Base-by-base conservation (phyloP, 2,329 filamentous ascomycete genomes). In the Aaosphaeria arxii region DNA sequence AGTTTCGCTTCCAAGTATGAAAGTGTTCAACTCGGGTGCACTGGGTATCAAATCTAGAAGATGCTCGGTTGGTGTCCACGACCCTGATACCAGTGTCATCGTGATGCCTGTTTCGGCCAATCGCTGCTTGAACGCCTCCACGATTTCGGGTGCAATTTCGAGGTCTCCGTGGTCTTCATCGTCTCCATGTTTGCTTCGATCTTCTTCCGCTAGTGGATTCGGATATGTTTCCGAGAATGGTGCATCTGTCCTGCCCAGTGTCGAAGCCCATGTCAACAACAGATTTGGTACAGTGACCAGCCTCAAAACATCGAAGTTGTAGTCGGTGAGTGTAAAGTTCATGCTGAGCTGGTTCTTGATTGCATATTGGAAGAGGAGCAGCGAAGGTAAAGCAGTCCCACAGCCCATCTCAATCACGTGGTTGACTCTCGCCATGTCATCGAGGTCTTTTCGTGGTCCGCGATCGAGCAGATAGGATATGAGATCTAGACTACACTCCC, bases 401-500 rank as follows among this genome's bases (percentile, higher is more conserved):
- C 88, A 91, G 28, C 89, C 89, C 49, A 94, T 80, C 84, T 80
- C 77, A 11, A 80, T 59, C 6, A 78, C 67, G 53, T 82, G 77
- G 42, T 75, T 63, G 17, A 76, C 77, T 41, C 74, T 58, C 13
- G 70, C 63, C 6, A 79, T 56, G 52, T 79, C 76, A 49, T 78
- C 76, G 44, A 78, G 66, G 53, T 76, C 73, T 53, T 75, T 77
- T 5, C 75, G 59, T 0, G 74, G 75, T 4, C 76, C 76, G 6
- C 74, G 70, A 45, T 77, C 75, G 1, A 78, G 65, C 1, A 78
- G 63, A 43, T 87, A 82, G 63, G 84, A 88, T 44, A 89, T 87
- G 13, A 94, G 76, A 65, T 94, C 89, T 45, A 91, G 77, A 50
- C 86, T 89, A 71, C 88, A 91, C 73, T 94, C 89, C 89, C 89